Evolutionary conservation across 1,284 basidiomycete genomes (phyloP), one percentile per base, ranked within the genome.

Genomic region (Mycena citricolor): DNA sequence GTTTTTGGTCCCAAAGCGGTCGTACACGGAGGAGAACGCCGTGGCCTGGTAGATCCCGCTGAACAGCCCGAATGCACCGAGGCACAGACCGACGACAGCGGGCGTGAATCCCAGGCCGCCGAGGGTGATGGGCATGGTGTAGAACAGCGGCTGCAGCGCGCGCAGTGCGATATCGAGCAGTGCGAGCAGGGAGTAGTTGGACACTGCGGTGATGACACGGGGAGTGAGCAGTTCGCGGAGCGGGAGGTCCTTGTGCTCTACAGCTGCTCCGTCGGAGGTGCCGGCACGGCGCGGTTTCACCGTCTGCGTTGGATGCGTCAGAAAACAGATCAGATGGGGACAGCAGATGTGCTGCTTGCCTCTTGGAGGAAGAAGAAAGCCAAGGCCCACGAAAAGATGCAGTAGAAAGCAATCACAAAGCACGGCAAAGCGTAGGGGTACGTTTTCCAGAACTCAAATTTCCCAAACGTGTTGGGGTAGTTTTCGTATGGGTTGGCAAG

Each of bases 401-500:
- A 72, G 57, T 79, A 76, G 3, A 72, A 71, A 1, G 81, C 81
- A 1, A 81, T 71, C 16, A 84, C 69, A 30, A 81, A 70, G 53
- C 84, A 89, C 12, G 85, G 77, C 33, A 88, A 69, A 62, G 87
- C 84, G 62, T 88, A 88, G n/a, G 86, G 86, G 60, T 86, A 81
- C 44, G 68, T 69, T 51, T 75, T 79, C 55, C 83, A 64, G 58
- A 88, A 85, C 19, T 69, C 66, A 39, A 68, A 79, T 11, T 24
- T 13, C 12, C 42, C 42, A 24, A 44, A 44, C 12, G 65, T 17
- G 2, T 52, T 25, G 0, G 67, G 71, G 58, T 68, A 73, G 21
- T 58, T 58, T 32, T 71, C 67, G 26, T 67, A 63, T 5, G 73
- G 73, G 14, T 17, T 63, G 54, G 23, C 22, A 13, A 39, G 37